Percentiles rank a stretch among this genome's conserved stretches.
These are phyloP conservation scores for Nemania sp. DNA, from an alignment of 2,329 filamentous ascomycete genomes.

Conservation along the genomic window DNA sequence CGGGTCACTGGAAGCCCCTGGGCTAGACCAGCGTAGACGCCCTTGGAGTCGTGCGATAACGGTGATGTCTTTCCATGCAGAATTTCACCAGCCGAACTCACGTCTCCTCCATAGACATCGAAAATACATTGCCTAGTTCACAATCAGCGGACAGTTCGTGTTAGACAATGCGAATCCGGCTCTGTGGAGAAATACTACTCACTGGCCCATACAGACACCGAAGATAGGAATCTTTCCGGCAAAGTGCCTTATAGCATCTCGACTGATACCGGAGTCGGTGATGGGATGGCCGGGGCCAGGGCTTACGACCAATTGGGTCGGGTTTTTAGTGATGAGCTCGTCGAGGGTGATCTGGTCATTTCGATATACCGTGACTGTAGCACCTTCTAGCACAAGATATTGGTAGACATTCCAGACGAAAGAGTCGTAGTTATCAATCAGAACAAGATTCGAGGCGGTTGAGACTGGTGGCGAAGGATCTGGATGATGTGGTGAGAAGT, in stretches of 20 bases:
- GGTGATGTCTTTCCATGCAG: slow-evolving; percentile 96
- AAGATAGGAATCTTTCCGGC: slow-evolving; percentile 92
- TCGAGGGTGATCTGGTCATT: slow-evolving; percentile 91
- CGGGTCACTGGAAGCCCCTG: slow-evolving; percentile 86
- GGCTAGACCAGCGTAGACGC: slow-evolving; percentile 82
- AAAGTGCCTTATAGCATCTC: slow-evolving; percentile 88
- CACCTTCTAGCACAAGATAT: slow-evolving; percentile 94
- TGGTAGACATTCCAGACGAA: slow-evolving; percentile 99
- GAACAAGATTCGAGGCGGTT: slow-evolving; percentile 84
- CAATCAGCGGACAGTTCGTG: slow-evolving; percentile 22
- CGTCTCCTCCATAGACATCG: slow-evolving; percentile 86
- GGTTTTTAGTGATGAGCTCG: slow-evolving; percentile 78
- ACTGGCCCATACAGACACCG: slow-evolving; percentile 98
- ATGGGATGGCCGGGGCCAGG: slow-evolving; percentile 92
- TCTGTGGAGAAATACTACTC: slow-evolving; percentile 44
- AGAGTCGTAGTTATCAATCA: slow-evolving; percentile 99
- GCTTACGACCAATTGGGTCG: slow-evolving; percentile 92
- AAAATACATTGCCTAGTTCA: slow-evolving; percentile 83
- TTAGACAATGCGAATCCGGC: background rate
- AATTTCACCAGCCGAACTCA: slow-evolving; percentile 92
- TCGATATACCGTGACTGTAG: slow-evolving; percentile 83
- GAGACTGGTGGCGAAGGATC: slow-evolving; percentile 71
- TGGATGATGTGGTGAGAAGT: slow-evolving; percentile 87
- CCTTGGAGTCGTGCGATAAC: slow-evolving; percentile 84
- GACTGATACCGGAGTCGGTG: slow-evolving; percentile 90